phyloP scores from a whole-genome alignment of 306 rosid genomes.

The Trichosanthes truncata region DNA sequence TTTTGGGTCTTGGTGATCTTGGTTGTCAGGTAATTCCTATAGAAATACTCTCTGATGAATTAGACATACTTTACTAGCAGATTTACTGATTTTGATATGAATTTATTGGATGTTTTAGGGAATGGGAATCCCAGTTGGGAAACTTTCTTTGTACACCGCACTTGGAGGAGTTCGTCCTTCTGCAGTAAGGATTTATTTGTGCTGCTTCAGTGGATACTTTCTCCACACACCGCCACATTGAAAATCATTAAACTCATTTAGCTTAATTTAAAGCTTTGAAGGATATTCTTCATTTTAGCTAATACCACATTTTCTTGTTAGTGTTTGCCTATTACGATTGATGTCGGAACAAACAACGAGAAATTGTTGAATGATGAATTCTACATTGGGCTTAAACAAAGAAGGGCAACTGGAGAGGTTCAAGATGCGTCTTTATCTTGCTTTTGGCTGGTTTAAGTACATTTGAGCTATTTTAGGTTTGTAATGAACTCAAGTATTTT shows the following conservation, averaged over 20 bases:
- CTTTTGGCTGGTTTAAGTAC: conserved; percentile 8
- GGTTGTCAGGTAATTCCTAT: conserved; percentile 74
- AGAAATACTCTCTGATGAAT: neutral
- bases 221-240: neutral
- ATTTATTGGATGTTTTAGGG: conserved; percentile 47
- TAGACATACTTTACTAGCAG: neutral
- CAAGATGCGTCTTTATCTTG: conserved; percentile 7
- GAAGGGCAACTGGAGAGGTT: conserved; percentile 92
- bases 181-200: conserved; percentile 41
- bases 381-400: conserved; percentile 89
- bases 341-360: conserved; percentile 94
- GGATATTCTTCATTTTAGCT: neutral
- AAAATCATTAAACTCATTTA: neutral
- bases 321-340: conserved; percentile 95
- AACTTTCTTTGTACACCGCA: conserved; percentile 74
- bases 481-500: neutral
- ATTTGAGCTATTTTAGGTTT: neutral
- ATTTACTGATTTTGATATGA: neutral
- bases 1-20: conserved; percentile 95
- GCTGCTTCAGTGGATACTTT: neutral
- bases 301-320: conserved; percentile 22
- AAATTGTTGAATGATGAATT: conserved; percentile 76
- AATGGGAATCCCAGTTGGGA: conserved; percentile 99
- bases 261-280: neutral
- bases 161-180: conserved; percentile 99